phyloP scores from a whole-genome alignment of 2,329 filamentous ascomycete species.

The Fusarium lyarnte region DNA sequence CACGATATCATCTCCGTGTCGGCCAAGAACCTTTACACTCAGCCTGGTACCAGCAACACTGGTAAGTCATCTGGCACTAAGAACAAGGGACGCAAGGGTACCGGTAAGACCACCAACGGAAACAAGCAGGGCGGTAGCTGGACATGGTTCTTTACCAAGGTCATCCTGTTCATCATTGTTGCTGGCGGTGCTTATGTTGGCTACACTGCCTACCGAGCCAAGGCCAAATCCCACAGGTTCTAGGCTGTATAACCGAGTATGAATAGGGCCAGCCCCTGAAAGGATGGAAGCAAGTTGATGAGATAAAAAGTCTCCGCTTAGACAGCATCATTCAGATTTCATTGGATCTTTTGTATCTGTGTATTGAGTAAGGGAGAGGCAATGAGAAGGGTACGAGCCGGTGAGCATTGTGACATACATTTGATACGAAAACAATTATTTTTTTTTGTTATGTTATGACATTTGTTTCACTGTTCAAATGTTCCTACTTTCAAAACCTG shows the following conservation, averaged over 20 bases:
- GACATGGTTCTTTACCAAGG: constrained; percentile 79
- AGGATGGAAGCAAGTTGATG: constrained; percentile 2
- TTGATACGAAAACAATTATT: constrained; percentile 11
- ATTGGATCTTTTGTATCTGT: constrained; percentile 26
- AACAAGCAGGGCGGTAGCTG: constrained; percentile 61
- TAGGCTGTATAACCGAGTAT: constrained; percentile 45
- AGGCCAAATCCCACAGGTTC: constrained; percentile 68
- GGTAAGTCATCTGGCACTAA: constrained; percentile 50
- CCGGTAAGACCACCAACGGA: constrained; percentile 46
- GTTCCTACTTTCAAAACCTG: not conserved
- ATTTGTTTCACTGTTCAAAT: not conserved
- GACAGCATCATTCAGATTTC: constrained; percentile 22
- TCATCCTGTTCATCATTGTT: constrained; percentile 77
- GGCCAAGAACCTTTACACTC: constrained; percentile 87
- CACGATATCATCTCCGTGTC: constrained; percentile 93
- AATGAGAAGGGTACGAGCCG: constrained; percentile 15
- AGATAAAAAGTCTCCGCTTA: constrained; percentile 16
- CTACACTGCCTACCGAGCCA: constrained; percentile 82
- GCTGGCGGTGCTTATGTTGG: constrained; percentile 83
- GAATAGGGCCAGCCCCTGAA: not conserved
- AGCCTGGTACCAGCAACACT: constrained; percentile 55
- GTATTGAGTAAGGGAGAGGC: constrained; percentile 24
- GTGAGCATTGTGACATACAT: constrained; percentile 26
- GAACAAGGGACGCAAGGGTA: constrained; percentile 50
- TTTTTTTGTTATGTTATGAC: constrained; percentile 17